phyloP scores from a whole-genome alignment of 2,329 filamentous ascomycete species.

The Chaetomium globosum region DNA sequence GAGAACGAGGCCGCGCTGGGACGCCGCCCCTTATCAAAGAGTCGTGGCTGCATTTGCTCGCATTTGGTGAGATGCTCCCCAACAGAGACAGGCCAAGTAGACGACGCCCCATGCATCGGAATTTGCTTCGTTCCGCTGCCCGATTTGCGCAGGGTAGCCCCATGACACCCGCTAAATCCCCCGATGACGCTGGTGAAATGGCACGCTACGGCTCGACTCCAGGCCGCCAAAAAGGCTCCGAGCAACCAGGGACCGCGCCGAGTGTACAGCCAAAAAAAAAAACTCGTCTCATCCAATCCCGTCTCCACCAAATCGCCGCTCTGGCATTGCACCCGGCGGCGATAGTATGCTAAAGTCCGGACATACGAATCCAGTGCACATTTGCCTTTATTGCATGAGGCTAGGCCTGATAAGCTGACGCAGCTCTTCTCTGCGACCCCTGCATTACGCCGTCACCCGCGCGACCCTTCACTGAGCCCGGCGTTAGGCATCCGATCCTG shows the following conservation, averaged over 20 bases:
- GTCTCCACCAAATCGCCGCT: slow-evolving; percentile 6
- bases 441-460: background rate
- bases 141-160: slow-evolving; percentile 17
- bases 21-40: slow-evolving; percentile 32
- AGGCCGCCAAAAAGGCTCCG: slow-evolving; percentile 1
- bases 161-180: slow-evolving; percentile 12
- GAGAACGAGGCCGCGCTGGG: slow-evolving; percentile 23
- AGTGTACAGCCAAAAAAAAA: background rate
- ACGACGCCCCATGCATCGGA: slow-evolving; percentile 26
- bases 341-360: slow-evolving; percentile 22
- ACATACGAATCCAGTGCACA: background rate
- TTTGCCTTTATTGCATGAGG: slow-evolving; percentile 4
- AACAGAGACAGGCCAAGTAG: background rate
- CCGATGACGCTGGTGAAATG: slow-evolving; percentile 27
- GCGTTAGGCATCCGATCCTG: background rate
- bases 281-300: slow-evolving; percentile 6
- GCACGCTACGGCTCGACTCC: background rate
- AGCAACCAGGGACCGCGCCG: background rate
- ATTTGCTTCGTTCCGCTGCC: slow-evolving; percentile 35
- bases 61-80: background rate
- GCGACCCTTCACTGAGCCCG: background rate
- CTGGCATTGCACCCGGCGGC: slow-evolving; percentile 11
- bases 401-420: slow-evolving; percentile 18
- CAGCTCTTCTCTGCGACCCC: slow-evolving; percentile 10
- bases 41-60: slow-evolving; percentile 23